Conservation (phyloP, 495 filamentous ascomycete genomes). For the Viridothelium virens region DNA sequence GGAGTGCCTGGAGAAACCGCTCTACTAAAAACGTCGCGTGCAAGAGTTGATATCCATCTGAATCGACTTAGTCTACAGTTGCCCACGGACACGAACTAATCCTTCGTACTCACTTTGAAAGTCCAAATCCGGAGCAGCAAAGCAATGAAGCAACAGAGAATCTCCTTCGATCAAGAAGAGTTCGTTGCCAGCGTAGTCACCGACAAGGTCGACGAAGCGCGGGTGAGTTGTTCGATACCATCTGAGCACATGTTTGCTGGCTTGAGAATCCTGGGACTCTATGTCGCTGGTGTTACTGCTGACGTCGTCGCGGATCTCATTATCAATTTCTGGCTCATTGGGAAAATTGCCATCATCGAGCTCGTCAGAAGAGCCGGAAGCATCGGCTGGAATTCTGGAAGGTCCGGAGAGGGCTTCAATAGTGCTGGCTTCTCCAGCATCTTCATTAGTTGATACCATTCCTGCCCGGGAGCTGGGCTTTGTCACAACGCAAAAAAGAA, state of each 20-base stretch:
- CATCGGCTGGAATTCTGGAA: no score
- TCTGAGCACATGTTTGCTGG: conserved; percentile 9
- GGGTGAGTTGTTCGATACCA: conserved; percentile 29
- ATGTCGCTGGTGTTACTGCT: no score
- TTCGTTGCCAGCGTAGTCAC: conserved; percentile 67
- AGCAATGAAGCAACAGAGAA: conserved; percentile 55
- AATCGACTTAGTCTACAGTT: not conserved
- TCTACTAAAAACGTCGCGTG: conserved; percentile 65
- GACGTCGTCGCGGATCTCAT: no score
- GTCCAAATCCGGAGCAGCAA: conserved; percentile 53
- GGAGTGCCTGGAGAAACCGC: conserved; percentile 50
- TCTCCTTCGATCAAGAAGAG: conserved; percentile 69
- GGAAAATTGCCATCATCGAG: no score
- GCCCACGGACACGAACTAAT: not conserved
- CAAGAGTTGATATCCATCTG: conserved; percentile 60
- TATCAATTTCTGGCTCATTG: no score
- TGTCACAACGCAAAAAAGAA: no score
- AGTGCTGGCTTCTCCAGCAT: not conserved
- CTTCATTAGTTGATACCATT: not conserved
- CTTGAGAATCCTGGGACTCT: no score
- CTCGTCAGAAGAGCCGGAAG: no score
- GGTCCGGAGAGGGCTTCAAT: no score
- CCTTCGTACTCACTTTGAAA: conserved; percentile 41
- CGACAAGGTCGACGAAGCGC: conserved; percentile 51
- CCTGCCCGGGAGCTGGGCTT: no score